phyloP scores from a whole-genome alignment of 768 basidiomycete species.

The Cystobasidium tubakii region DNA sequence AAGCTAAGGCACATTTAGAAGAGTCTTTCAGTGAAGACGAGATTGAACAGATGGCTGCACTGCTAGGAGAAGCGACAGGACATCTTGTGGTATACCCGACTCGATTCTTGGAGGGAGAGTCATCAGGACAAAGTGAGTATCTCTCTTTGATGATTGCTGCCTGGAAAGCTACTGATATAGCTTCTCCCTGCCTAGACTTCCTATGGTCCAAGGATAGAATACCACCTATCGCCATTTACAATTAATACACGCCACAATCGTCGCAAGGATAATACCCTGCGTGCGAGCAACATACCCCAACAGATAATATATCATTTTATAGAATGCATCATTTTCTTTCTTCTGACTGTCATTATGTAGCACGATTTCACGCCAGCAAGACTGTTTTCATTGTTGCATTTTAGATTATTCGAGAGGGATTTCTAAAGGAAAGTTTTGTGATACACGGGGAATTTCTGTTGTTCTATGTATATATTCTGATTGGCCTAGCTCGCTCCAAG shows the following conservation, averaged over 20 bases:
- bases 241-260: too few species aligned
- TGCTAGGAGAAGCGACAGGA: conserved; percentile 69
- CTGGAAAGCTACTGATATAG: neutral
- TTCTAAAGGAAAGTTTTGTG: too few species aligned
- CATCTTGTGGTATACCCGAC: conserved; percentile 55
- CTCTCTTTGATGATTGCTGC: neutral
- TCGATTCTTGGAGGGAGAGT: conserved; percentile 34
- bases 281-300: too few species aligned
- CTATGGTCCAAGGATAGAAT: conserved; percentile 35
- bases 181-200: conserved; percentile 13
- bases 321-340: neutral
- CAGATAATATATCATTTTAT: neutral
- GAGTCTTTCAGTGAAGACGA: conserved; percentile 79
- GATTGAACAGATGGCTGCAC: conserved; percentile 77
- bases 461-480: neutral
- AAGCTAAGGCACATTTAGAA: conserved; percentile 48
- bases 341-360: neutral
- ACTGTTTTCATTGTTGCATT: too few species aligned
- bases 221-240: conserved; percentile 25
- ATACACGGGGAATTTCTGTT: neutral
- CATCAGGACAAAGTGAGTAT: conserved; percentile 18
- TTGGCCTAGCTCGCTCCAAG: too few species aligned
- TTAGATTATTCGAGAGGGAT: too few species aligned
- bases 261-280: too few species aligned
- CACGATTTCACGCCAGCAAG: neutral